Base-by-base conservation (phyloP, 495 filamentous ascomycete species). In the Parathielavia hyrcaniae region DNA sequence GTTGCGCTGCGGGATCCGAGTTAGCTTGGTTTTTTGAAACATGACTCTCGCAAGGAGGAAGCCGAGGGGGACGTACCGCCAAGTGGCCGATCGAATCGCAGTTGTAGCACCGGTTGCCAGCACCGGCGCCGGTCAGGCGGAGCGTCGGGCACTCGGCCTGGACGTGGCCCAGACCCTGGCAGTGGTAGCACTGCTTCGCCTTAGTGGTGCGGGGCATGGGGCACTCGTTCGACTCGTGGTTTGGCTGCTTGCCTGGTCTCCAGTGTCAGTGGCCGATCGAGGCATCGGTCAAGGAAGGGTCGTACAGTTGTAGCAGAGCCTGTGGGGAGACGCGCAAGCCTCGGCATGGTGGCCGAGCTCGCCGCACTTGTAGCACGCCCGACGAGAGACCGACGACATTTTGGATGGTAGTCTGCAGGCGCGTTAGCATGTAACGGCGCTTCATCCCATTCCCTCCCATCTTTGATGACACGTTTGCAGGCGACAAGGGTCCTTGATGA, bases 321-420 rank as follows among this genome's bases (percentile, higher is more conserved):
- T 86, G 79, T 97, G 91, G 47, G 91, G 86, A 43, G 91, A 96
- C 54, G 91, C 89, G 84, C 93, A 99, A 61, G 92, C 90, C 81
- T 99, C 93, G 65, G 93, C 93, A 72, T 95, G 97, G 79, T 99
- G 93, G 74, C 93, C 93, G 71, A 99, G 91, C 69, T 96, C 96
- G 76, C 95, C 95, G 81, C 95, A 99, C 80, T 99, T 99, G 83
- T 97, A 99, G 84, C 95, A 99, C 61, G 92, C 95, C 74, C 95
- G 89, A 73, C 93, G 90, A 71, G 91, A 92, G 70, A 97, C 82
- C 65, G 95, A 95, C 78, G 91, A 92, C 85, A 90, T 93, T 62
- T 64, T 73, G 66, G 72, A 38, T 23, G 20, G 11, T 56, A 36
- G 23, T 26, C 58, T 55, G 48, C 26, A 26, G 19, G 40, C 48